Evolutionary conservation across 768 basidiomycete species (phyloP), one percentile per base, ranked within the genome.

Genomic region (Tulasnella sp.): DNA sequence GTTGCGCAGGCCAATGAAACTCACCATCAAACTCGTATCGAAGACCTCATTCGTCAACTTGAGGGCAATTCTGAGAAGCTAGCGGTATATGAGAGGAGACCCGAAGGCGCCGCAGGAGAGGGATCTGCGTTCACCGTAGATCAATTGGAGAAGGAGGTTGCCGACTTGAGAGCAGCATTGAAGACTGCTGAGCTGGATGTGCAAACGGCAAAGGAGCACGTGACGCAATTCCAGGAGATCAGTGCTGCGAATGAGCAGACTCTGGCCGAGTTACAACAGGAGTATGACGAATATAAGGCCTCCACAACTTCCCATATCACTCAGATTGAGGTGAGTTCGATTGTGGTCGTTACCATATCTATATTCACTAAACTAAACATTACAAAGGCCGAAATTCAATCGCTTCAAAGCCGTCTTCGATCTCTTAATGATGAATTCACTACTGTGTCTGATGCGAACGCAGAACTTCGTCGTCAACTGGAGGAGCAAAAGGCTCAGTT

Each of bases 151-250:
- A 70, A 76, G 13, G 85, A 90, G 60, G 82, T 91, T 16, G 89
- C 87, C 3, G 87, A 90, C 48, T 72, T 91, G 16, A 89, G 87
- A 10, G 77, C 80, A 33, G 70, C 80, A 24, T 69, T 92, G 45
- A 88, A 86, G 66, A 71, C 85, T 1, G 72, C 81, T 2, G 79
- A 90, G 63, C 73, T 84, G 20, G 88, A 90, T 57, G 73, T 89
- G 31, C 71, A 77, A 8, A 69, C 76, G 16, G 80, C 86, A 1
- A 74, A 74, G 49, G 75, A 67, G 39, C 84, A 89, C 59, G 79
- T 82, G 25, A 75, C 83, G 53, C 89, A 91, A 63, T 91, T 83
- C 75, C 76, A 85, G 61, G 79, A 83, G 57, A 90, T 92, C 58
- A 83, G 82, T 55, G 76, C 81, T 59, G 82, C 85, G 0, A 88